phyloP scores from a whole-genome alignment of 306 rosid species.

The Senna tora region DNA sequence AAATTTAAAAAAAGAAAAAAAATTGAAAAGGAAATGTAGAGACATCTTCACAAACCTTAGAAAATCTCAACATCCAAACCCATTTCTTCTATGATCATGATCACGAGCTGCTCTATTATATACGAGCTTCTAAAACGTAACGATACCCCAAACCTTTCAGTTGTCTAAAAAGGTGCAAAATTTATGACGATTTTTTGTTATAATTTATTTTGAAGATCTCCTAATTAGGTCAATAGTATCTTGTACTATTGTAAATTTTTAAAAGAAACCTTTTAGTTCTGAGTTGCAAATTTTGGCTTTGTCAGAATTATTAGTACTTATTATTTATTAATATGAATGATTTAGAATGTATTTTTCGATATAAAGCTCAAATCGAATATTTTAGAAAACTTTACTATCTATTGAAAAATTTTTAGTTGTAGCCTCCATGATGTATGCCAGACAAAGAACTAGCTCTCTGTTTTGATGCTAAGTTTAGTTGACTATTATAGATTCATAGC shows the following conservation, averaged over 20 bases:
- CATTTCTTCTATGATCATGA: not conserved
- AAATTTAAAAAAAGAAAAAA: no score
- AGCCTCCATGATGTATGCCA: not conserved
- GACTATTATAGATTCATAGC: not conserved
- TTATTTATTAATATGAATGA: not conserved
- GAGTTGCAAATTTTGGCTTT: slow-evolving; percentile 12
- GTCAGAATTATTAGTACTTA: not conserved
- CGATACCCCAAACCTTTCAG: not conserved
- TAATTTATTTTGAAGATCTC: slow-evolving; percentile 1
- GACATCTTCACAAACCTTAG: no score
- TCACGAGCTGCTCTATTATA: slow-evolving; percentile 13
- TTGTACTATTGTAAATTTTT: not conserved
- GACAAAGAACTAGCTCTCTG: slow-evolving; percentile 10
- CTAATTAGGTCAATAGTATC: slow-evolving; percentile 16
- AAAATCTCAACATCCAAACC: no score
- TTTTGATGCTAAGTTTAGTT: not conserved
- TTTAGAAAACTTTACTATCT: not conserved
- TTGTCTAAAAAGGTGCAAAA: not conserved
- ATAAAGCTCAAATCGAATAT: not conserved
- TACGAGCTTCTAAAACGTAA: not conserved
- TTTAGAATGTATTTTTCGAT: slow-evolving; percentile 2
- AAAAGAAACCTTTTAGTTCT: slow-evolving; percentile 8
- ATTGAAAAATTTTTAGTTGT: not conserved
- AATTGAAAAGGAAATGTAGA: no score
- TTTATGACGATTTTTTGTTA: not conserved